These are phyloP conservation scores for Knoxdaviesia proteae DNA, from an alignment of 2,329 filamentous ascomycete species.

Conservation along the genomic window DNA sequence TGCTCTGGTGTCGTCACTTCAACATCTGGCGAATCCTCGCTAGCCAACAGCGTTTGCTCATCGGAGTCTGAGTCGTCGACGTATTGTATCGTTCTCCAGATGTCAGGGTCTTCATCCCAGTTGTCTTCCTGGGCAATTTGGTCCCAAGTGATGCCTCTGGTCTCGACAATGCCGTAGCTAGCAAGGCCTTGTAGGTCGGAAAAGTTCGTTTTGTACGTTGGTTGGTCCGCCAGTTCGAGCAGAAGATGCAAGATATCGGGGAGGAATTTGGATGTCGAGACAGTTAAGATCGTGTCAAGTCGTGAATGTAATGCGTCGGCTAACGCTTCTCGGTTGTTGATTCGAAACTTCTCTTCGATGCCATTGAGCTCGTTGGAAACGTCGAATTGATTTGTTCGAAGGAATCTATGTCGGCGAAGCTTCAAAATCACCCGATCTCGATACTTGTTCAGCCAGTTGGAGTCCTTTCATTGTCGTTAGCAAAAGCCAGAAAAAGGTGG, in stretches of 20 bases:
- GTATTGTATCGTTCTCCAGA: constrained; percentile 56
- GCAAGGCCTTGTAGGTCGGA: constrained; percentile 35
- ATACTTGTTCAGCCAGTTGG: constrained; percentile 16
- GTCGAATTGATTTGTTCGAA: constrained; percentile 57
- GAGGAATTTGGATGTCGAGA: constrained; percentile 36
- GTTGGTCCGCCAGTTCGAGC: constrained; percentile 62
- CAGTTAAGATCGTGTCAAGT: constrained; percentile 37
- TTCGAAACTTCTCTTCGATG: constrained; percentile 67
- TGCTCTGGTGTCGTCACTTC: no score
- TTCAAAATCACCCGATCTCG: constrained; percentile 28
- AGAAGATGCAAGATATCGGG: constrained; percentile 66
- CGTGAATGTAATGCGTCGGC: constrained; percentile 43
- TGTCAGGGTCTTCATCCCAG: constrained; percentile 40
- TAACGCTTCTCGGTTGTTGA: constrained; percentile 60
- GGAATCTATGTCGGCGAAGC: constrained; percentile 32
- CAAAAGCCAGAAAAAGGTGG: no score
- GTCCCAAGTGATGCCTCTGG: constrained; percentile 42
- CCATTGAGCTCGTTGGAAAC: constrained; percentile 44
- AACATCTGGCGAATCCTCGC: constrained; percentile 6
- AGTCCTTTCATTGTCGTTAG: no score
- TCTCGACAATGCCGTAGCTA: no score
- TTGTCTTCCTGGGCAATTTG: constrained; percentile 61
- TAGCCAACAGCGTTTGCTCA: constrained; percentile 9
- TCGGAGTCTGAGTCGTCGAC: constrained; percentile 44
- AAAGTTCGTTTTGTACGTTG: constrained; percentile 47